Percentiles rank a stretch among this genome's conserved stretches.
Evolutionary conservation across 208 protist species (phyloP).

Genomic region (Leptomonas pyrrhocoris): DNA sequence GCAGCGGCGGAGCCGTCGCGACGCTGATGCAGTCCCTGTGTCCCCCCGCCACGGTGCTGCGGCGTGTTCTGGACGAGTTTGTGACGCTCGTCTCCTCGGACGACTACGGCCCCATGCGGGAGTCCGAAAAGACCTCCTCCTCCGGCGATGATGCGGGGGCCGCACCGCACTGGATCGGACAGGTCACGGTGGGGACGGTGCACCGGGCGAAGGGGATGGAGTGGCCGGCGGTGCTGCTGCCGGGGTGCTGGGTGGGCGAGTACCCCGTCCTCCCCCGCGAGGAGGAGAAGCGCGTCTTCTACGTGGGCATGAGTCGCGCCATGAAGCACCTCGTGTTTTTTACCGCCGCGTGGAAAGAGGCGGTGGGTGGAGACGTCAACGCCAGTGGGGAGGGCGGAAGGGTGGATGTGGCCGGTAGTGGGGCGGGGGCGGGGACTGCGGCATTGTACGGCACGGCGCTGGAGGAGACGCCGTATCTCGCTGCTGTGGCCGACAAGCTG

Average conservation of each 20-base stretch:
- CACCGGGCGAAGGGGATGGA: conserved; percentile 89
- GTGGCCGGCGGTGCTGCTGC: conserved; percentile 83
- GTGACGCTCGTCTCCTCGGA: conserved; percentile 66
- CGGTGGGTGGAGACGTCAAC: neutral
- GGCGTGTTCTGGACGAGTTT: conserved; percentile 81
- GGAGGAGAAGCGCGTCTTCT: conserved; percentile 87
- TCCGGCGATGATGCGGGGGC: neutral
- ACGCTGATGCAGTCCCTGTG: conserved; percentile 23
- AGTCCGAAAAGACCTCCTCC: neutral
- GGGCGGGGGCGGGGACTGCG: neutral
- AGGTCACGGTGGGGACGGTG: conserved; percentile 77
- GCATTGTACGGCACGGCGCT: conserved; percentile 11
- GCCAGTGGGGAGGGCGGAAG: neutral
- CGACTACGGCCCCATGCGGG: conserved; percentile 65
- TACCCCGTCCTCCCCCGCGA: conserved; percentile 50
- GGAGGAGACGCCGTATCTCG: conserved; percentile 52
- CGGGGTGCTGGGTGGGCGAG: conserved; percentile 76
- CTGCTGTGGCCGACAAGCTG: conserved; percentile 20
- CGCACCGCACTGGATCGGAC: conserved; percentile 21
- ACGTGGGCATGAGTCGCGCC: conserved; percentile 88
- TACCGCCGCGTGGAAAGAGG: conserved; percentile 44
- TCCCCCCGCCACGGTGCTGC: conserved; percentile 41
- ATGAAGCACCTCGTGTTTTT: conserved; percentile 76
- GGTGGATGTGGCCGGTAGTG: neutral
- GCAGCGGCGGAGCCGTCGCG: conserved; percentile 3